Evolutionary conservation across 306 rosid species (phyloP).

Genomic region (Quercus parvula): DNA sequence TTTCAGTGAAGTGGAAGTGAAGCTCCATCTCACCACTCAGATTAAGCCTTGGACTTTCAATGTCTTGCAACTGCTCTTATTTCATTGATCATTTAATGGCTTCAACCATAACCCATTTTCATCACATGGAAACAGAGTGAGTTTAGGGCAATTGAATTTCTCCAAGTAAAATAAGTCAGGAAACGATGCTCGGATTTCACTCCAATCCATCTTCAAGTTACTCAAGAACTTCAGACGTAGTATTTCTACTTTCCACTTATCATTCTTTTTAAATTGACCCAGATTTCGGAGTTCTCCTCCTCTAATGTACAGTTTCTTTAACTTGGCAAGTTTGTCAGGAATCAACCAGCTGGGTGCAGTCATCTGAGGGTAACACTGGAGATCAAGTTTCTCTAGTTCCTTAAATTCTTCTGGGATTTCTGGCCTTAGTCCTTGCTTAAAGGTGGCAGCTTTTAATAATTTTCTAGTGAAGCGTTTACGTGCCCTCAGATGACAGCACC

Average conservation of each 20-base stretch:
- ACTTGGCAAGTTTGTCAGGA: neutral
- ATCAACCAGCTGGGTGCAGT: neutral
- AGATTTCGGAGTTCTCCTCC: slow-evolving; percentile 16
- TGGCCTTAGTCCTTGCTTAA: neutral
- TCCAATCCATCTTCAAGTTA: slow-evolving; percentile 13
- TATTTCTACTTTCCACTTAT: neutral
- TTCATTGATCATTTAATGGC: neutral
- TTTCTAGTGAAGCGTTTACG: no score
- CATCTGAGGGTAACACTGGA: slow-evolving; percentile 4
- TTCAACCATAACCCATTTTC: slow-evolving; percentile 7
- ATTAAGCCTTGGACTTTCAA: no score
- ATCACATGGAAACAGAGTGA: neutral
- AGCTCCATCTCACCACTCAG: no score
- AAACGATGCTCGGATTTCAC: neutral
- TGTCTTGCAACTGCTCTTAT: no score
- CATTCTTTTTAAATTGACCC: neutral
- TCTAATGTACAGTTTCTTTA: slow-evolving; percentile 21
- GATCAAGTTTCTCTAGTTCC: slow-evolving; percentile 13
- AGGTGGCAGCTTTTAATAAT: no score
- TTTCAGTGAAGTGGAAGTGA: no score
- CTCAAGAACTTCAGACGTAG: slow-evolving; percentile 14
- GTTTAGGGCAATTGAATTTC: neutral
- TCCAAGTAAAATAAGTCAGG: neutral
- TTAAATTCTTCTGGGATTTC: neutral
- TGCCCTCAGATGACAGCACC: no score